Conservation (phyloP, 2,329 filamentous ascomycete genomes). For the Penicillium sp. region DNA sequence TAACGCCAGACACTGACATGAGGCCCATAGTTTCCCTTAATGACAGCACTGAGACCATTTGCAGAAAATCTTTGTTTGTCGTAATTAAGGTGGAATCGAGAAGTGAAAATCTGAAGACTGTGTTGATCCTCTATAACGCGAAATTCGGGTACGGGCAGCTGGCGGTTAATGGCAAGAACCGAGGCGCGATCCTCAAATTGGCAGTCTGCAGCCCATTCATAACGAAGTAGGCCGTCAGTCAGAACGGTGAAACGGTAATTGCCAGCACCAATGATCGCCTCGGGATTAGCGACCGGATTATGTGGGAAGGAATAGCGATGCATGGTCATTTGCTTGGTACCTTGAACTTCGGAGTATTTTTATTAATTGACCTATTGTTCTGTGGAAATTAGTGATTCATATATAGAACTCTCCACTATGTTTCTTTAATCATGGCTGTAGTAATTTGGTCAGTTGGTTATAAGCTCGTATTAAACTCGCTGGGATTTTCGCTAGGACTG, state of each 20-base stretch:
- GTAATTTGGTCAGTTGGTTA: not conserved
- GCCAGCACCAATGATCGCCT: not conserved
- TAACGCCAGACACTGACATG: not conserved
- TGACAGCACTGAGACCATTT: not conserved
- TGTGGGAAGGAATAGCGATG: not conserved
- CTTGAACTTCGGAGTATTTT: not conserved
- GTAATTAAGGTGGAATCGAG: not conserved
- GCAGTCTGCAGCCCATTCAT: not conserved
- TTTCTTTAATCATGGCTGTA: not conserved
- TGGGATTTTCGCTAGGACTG: not conserved
- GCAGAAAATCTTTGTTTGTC: not conserved
- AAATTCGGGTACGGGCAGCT: not conserved
- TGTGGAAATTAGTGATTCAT: not conserved
- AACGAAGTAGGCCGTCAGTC: not conserved
- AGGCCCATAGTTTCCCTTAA: not conserved
- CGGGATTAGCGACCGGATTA: not conserved
- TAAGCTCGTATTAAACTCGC: not conserved
- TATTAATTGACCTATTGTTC: not conserved
- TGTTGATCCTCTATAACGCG: not conserved
- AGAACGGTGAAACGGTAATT: not conserved
- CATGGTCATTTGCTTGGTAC: not conserved
- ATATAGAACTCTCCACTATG: too few species aligned
- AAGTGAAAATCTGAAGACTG: not conserved
- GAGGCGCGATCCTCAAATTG: not conserved
- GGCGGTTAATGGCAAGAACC: not conserved